Percentiles rank a stretch among this genome's conserved stretches.
Evolutionary conservation across 768 basidiomycete genomes (phyloP).

Genomic region (Suillus brevipes): DNA sequence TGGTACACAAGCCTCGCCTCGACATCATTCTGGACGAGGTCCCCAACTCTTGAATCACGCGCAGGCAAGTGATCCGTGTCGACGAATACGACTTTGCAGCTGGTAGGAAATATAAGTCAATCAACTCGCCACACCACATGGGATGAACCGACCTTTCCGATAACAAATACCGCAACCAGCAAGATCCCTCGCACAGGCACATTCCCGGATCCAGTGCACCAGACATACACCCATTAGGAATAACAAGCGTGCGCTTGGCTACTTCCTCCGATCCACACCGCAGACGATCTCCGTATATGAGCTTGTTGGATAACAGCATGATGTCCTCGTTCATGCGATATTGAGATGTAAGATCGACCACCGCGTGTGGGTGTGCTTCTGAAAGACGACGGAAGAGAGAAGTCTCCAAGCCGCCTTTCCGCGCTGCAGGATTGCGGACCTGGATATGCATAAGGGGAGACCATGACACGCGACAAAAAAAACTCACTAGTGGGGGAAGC

Average conservation of each 20-base stretch:
- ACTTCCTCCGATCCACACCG: constrained; percentile 77
- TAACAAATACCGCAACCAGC: constrained; percentile 73
- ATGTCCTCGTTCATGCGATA: constrained; percentile 98
- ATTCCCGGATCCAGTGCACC: constrained; percentile 31
- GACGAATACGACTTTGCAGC: constrained; percentile 89
- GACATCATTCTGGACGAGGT: constrained; percentile 84
- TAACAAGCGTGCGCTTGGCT: constrained; percentile 53
- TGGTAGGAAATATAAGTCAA: constrained; percentile 29
- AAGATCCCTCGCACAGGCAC: constrained; percentile 39
- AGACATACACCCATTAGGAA: constrained; percentile 52
- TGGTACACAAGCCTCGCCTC: constrained; percentile 75
- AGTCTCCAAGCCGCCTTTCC: constrained; percentile 82
- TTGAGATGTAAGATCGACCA: constrained; percentile 83
- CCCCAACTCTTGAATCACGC: constrained; percentile 77
- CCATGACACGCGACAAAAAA: neutral
- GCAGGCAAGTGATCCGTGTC: constrained; percentile 87
- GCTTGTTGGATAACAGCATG: constrained; percentile 84
- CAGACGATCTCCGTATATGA: constrained; percentile 80
- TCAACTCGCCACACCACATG: neutral
- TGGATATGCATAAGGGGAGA: constrained; percentile 29
- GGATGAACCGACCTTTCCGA: constrained; percentile 54
- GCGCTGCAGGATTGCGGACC: constrained; percentile 81
- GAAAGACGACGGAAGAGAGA: constrained; percentile 89
- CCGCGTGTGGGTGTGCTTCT: constrained; percentile 81
- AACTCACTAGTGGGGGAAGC: constrained; percentile 83